Evolutionary conservation across 2,329 filamentous ascomycete species (phyloP).

Genomic region (Drechslera avenae): DNA sequence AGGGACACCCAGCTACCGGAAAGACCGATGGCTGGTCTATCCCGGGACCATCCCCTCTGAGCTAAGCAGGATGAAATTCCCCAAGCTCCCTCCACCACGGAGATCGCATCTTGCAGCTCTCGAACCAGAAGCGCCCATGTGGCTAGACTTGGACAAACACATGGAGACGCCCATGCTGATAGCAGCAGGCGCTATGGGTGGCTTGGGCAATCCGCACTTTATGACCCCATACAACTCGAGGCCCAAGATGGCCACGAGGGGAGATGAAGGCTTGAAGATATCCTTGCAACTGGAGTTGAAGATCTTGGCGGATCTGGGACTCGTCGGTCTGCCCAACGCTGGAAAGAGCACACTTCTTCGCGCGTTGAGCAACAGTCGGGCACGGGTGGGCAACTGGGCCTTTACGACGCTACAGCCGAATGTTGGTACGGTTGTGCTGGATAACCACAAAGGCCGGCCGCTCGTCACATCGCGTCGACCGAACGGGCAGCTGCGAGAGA

Average conservation of each 20-base stretch:
- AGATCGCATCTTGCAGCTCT: slow-evolving; percentile 64
- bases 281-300: slow-evolving; percentile 89
- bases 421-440: slow-evolving; percentile 92
- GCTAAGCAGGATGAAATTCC: slow-evolving; percentile 64
- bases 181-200: slow-evolving; percentile 84
- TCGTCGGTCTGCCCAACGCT: slow-evolving; percentile 94
- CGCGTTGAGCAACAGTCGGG: slow-evolving; percentile 84
- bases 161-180: slow-evolving; percentile 85
- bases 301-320: slow-evolving; percentile 89
- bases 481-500: slow-evolving; percentile 65
- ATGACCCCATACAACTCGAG: slow-evolving; percentile 73
- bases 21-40: slow-evolving; percentile 84
- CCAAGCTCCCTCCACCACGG: slow-evolving; percentile 60
- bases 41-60: slow-evolving; percentile 78
- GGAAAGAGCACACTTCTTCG: slow-evolving; percentile 93
- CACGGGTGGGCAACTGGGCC: slow-evolving; percentile 90
- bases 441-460: slow-evolving; percentile 81
- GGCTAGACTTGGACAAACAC: slow-evolving; percentile 63
- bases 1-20: slow-evolving; percentile 49
- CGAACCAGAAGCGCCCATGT: slow-evolving; percentile 74
- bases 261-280: slow-evolving; percentile 78
- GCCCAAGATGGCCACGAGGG: slow-evolving; percentile 87
- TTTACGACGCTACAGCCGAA: slow-evolving; percentile 96
- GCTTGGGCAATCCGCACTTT: slow-evolving; percentile 93
- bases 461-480: slow-evolving; percentile 53